Evolutionary conservation across 2,329 filamentous ascomycete genomes (phyloP), one percentile per base, ranked within the genome.

Genomic region (Bipolaris cookei): DNA sequence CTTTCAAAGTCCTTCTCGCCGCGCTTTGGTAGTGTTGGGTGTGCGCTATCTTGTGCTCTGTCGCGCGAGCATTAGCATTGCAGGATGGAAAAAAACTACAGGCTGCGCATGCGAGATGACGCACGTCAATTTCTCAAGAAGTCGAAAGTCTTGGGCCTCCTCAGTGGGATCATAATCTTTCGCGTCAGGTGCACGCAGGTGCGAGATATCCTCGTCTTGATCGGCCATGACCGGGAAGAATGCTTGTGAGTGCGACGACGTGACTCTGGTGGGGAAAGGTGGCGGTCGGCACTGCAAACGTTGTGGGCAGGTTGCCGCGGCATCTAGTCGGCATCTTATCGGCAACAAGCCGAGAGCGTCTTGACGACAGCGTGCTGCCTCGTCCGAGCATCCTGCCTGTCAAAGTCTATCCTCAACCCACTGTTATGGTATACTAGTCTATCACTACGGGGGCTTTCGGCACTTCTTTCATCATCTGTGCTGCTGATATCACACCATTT

Each of bases 1-100:
- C 90, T 88, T 78, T 98, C 95, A 75, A 97, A 99, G 79, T 99
- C 95, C 77, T 99, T 99, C 75, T 96, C 92, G 59, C 95, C 95
- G 62, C 92, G 91, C 64, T 94, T 92, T 34, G 96, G 92, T 10
- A 93, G 84, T 66, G 87, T 86, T 80, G 79, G 67, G n/a, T 60
- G 57, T 50, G 67, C 63, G 45, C 59, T 64, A 42, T 66, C 66
- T 39, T 66, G 58, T 38, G 61, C 56, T 34, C 69, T 73, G 52
- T 50, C 39, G 55, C n/a, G 6, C 30, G 14, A 11, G 20, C 56
- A 54, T 54, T 41, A 63, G 62, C 50, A 28, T 23, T 41, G 51
- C 14, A 7, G 14, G 18, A 30, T 20, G 37, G 3, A 42, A 28
- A 21, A 32, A 42, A 6, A 38, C 32, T 45, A 16, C 23, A 39